Percentiles rank a stretch among this genome's conserved stretches.
These are phyloP conservation scores for Phytophthora melonis DNA, from an alignment of 352 stramenopile species.

Conservation along the genomic window DNA sequence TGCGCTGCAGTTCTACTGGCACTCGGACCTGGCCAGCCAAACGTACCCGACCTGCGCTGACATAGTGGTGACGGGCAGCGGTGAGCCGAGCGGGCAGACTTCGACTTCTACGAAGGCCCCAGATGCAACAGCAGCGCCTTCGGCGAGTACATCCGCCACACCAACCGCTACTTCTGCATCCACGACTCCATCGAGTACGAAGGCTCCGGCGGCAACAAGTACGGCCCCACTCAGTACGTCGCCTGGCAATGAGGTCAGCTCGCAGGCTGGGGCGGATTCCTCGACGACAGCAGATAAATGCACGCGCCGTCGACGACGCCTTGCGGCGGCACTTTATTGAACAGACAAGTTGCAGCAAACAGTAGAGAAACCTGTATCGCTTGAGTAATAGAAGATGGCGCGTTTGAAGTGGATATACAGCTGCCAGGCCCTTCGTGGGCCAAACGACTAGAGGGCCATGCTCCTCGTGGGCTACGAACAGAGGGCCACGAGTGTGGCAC, in stretches of 20 bases:
- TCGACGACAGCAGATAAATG: conserved; percentile 20
- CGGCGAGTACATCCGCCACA: neutral
- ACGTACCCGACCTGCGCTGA: conserved; percentile 71
- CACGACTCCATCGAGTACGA: neutral
- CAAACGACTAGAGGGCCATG: neutral
- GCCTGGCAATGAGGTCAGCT: neutral
- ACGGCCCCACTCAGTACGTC: conserved; percentile 12
- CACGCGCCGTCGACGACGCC: conserved; percentile 23
- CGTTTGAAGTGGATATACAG: neutral
- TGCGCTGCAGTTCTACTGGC: conserved; percentile 70
- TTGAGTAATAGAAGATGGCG: neutral
- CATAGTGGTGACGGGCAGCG: conserved; percentile 49
- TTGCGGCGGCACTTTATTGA: neutral
- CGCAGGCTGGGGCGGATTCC: conserved; percentile 6
- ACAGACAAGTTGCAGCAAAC: neutral
- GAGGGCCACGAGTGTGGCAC: neutral
- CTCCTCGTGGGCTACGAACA: neutral
- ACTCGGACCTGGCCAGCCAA: conserved; percentile 66
- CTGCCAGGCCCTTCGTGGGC: neutral
- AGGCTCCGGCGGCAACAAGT: neutral
- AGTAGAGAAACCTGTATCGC: no score
- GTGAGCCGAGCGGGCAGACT: neutral
- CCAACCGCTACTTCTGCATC: neutral
- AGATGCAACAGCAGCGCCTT: neutral
- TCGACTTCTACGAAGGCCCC: neutral